Percentiles rank a stretch among this genome's conserved stretches.
These are phyloP conservation scores for Pelomyxa schiedti DNA, from an alignment of 78 protist species.

Conservation along the genomic window DNA sequence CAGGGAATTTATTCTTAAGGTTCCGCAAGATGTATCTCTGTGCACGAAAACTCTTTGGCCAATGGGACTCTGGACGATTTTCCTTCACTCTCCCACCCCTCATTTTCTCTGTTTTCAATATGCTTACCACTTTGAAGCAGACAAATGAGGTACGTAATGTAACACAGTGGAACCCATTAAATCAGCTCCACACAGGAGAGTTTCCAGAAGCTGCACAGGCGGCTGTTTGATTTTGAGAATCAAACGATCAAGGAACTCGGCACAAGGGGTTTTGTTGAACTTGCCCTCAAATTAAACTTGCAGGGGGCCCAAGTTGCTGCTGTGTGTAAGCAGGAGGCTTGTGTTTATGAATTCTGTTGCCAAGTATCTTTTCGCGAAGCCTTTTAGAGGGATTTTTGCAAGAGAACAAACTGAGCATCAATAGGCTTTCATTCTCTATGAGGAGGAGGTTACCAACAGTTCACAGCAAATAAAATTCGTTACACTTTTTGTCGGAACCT, in stretches of 20 bases:
- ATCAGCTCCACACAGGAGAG: too few relatives aligned
- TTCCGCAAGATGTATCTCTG: slow-evolving; percentile 38
- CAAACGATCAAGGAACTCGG: slow-evolving; percentile 46
- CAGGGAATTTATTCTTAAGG: too few relatives aligned
- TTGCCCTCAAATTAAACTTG: slow-evolving; percentile 62
- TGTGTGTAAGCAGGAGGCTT: slow-evolving; percentile 23
- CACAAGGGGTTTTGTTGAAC: slow-evolving; percentile 21
- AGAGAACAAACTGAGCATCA: too few relatives aligned
- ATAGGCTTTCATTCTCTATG: slow-evolving; percentile 80
- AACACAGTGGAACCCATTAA: too few relatives aligned
- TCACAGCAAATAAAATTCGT: slow-evolving; percentile 54
- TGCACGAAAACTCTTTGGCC: slow-evolving; percentile 53
- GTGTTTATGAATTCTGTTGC: slow-evolving; percentile 60
- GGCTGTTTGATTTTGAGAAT: slow-evolving; percentile 46
- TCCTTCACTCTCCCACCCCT: slow-evolving; percentile 39
- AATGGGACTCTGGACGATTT: slow-evolving; percentile 68
- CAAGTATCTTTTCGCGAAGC: too few relatives aligned
- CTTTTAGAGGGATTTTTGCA: too few relatives aligned
- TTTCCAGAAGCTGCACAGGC: slow-evolving; percentile 8
- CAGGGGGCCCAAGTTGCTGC: slow-evolving; percentile 75
- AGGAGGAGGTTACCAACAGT: slow-evolving; percentile 76
- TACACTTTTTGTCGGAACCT: slow-evolving; percentile 42
- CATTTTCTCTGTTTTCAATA: slow-evolving; percentile 40
- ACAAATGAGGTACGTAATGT: too few relatives aligned
- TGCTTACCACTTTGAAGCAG: background rate